A percentile compares a stretch with the other conserved stretches of the same genome.
Evolutionary conservation across 345 rosid species (phyloP).

Genomic region (Heritiera littoralis): DNA sequence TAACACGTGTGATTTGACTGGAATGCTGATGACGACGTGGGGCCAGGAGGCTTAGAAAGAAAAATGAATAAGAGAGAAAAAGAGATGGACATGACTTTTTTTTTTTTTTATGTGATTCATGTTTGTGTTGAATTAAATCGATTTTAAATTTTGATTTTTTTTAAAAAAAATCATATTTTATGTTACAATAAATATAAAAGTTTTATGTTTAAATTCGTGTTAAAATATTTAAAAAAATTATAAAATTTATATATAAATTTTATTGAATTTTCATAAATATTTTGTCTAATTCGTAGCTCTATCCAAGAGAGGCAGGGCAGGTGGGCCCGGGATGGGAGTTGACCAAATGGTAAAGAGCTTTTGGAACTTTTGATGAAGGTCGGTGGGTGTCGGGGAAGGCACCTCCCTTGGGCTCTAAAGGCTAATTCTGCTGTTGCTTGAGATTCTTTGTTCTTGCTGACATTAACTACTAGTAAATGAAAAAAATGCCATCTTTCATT

Average conservation of each 20-base stretch:
- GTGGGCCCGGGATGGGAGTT: background rate
- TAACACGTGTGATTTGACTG: background rate
- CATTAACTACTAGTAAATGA: background rate
- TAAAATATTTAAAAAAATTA: too few species aligned
- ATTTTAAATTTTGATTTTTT: too few species aligned
- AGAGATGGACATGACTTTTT: background rate
- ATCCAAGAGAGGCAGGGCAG: too few species aligned
- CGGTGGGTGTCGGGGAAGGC: constrained; percentile 5
- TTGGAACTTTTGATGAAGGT: background rate
- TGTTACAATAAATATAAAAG: too few species aligned
- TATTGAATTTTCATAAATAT: too few species aligned
- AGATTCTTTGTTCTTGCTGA: background rate
- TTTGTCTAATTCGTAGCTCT: too few species aligned
- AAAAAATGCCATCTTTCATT: too few species aligned
- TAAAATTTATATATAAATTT: too few species aligned
- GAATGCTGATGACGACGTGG: constrained; percentile 6
- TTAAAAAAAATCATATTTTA: too few species aligned
- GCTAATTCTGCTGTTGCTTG: background rate
- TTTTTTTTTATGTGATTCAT: too few species aligned
- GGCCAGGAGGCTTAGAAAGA: background rate
- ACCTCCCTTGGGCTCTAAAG: background rate
- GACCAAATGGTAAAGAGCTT: background rate
- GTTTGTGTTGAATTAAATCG: too few species aligned
- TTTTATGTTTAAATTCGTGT: too few species aligned
- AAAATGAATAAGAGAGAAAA: background rate